Base-by-base conservation (phyloP, 1,284 basidiomycete genomes). In the Cutaneotrichosporon cavernicola region DNA sequence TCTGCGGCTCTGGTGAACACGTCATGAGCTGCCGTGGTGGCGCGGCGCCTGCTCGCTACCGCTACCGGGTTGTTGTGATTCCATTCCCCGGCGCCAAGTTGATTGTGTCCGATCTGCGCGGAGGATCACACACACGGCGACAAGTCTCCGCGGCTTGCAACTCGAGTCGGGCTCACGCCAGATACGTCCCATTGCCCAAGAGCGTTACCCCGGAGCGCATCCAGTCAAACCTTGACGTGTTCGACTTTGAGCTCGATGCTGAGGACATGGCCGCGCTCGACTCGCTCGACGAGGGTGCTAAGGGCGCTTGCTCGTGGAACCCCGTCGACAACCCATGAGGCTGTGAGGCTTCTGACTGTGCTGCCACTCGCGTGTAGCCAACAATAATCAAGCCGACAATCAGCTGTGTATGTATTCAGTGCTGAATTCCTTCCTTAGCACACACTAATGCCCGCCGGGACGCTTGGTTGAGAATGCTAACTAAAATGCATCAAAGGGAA, bases 101-200 rank as follows among this genome's bases (percentile, higher is more conserved):
- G 43, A n/a, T 46, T 16, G 7, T 18, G 9, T 18, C 43, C 43
- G 43, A 18, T 16, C 16, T 46, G 18, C 18, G 16, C 43, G 43
- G 43, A 46, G 18, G 18, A 30, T 50, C 21, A 22, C 49, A 30
- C 49, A 30, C 22, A 22, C 49, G 49, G 49, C 26, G 21, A 5
- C 2, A 14, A 30, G 22, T 30, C 49, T 31, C 30, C 31, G 51
- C 30, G 51, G 31, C 31, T 22, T 13, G 10, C 11, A 8, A n/a
- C 34, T n/a, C 51, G 31, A 56, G 13, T 32, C 22, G 6, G 22
- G 46, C 60, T 71, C 56, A 60, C 56, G 1, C 26, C 53, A 86
- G 88, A 22, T 88, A 84, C 73, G 83, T 89, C 0, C 89, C 89
- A 0, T 83, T 92, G 26, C 90, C 90, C 5, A 92, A 92, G 79